Conservation (phyloP, 306 rosid genomes). For the Begonia loranthoides region DNA sequence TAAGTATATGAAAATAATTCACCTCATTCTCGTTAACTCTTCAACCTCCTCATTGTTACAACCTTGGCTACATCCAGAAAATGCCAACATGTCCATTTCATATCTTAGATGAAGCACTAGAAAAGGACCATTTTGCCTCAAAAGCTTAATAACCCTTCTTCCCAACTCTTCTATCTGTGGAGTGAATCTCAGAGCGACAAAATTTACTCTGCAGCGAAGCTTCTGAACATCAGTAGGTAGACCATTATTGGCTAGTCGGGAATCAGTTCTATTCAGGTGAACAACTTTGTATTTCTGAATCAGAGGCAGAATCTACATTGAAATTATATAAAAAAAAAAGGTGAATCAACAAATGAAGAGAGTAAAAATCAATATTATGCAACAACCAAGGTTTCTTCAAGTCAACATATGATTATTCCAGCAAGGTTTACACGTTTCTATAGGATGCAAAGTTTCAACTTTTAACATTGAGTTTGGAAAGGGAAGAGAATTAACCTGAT, state of each 20-base stretch:
- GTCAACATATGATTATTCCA: no score
- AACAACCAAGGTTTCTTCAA: no score
- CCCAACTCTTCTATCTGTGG: conserved; percentile 64
- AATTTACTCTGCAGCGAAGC: conserved; percentile 75
- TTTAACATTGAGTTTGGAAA: neutral
- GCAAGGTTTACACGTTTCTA: neutral
- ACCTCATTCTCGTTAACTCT: conserved; percentile 84
- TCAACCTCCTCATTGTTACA: conserved; percentile 58
- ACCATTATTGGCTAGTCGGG: conserved; percentile 71
- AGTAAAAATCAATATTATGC: neutral
- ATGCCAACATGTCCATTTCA: conserved; percentile 93
- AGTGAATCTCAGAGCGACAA: conserved; percentile 61
- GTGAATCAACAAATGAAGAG: neutral
- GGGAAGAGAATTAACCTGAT: conserved; percentile 31
- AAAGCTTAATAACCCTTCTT: conserved; percentile 51
- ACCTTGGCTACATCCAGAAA: conserved; percentile 86
- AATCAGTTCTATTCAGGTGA: conserved; percentile 66
- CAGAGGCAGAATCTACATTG: conserved; percentile 53
- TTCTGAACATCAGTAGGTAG: conserved; percentile 60
- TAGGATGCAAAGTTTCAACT: neutral
- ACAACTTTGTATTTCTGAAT: conserved; percentile 53
- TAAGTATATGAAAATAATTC: conserved; percentile 10
- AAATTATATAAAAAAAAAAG: conserved; percentile 4
- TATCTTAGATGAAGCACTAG: conserved; percentile 84
- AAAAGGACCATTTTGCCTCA: conserved; percentile 63